phyloP scores from a whole-genome alignment of 768 basidiomycete species.

The Fistulinella prunicolor region DNA sequence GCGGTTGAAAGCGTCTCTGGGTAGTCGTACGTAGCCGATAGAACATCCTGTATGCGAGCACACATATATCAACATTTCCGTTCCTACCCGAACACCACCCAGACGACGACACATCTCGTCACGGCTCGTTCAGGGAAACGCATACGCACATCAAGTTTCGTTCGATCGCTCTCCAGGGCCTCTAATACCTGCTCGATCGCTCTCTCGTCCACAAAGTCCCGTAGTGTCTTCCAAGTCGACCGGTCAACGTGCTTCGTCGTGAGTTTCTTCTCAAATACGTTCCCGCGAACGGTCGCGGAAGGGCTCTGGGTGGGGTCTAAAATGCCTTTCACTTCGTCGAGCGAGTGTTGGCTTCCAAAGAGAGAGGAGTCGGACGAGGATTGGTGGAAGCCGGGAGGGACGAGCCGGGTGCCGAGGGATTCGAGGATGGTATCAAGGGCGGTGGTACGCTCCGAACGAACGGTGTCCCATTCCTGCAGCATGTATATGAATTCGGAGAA shows the following conservation, averaged over 20 bases:
- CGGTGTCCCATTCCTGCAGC: constrained; percentile 66
- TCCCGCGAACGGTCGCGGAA: constrained; percentile 30
- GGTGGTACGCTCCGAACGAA: constrained; percentile 56
- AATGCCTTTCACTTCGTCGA: constrained; percentile 37
- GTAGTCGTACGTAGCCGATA: constrained; percentile 63
- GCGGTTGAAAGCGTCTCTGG: constrained; percentile 58
- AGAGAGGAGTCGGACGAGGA: constrained; percentile 64
- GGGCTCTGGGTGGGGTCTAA: constrained; percentile 37
- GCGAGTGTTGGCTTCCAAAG: constrained; percentile 74
- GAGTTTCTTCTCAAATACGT: constrained; percentile 18
- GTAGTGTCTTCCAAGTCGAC: constrained; percentile 72
- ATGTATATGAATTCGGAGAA: neutral
- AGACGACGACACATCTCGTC: neutral
- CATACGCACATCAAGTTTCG: constrained; percentile 66
- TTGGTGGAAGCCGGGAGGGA: constrained; percentile 77
- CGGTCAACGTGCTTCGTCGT: constrained; percentile 38
- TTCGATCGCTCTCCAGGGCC: constrained; percentile 66
- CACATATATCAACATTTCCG: neutral
- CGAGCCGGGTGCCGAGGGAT: constrained; percentile 64
- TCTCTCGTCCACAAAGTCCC: constrained; percentile 84
- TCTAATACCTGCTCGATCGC: constrained; percentile 77
- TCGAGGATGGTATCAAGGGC: constrained; percentile 71
- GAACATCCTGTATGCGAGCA: constrained; percentile 44
- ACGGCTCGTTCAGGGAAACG: constrained; percentile 4
- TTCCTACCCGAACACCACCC: neutral